Evolutionary conservation across 768 basidiomycete species (phyloP).

Genomic region (Nidularia pulvinata): DNA sequence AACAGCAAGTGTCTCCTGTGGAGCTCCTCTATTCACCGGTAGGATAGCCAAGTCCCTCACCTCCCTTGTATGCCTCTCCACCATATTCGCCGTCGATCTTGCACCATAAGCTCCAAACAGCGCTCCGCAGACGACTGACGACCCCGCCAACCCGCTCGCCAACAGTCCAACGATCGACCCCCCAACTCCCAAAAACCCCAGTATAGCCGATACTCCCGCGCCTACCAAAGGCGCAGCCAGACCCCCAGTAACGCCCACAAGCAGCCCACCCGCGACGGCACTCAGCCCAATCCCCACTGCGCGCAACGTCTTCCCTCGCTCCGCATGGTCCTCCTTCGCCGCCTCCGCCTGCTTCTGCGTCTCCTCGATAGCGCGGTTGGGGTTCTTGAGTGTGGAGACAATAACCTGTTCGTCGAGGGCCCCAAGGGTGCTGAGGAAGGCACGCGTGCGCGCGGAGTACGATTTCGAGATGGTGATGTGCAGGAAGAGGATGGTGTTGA

Average conservation of each 20-base stretch:
- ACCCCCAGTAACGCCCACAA: slow-evolving; percentile 59
- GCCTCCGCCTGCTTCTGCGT: slow-evolving; percentile 38
- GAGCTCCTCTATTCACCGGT: slow-evolving; percentile 33
- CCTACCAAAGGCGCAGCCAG: slow-evolving; percentile 59
- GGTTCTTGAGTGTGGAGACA: slow-evolving; percentile 46
- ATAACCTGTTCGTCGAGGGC: slow-evolving; percentile 41
- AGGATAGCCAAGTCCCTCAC: slow-evolving; percentile 53
- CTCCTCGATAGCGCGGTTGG: slow-evolving; percentile 40
- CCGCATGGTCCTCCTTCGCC: slow-evolving; percentile 38
- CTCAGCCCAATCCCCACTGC: slow-evolving; percentile 49
- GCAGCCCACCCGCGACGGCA: slow-evolving; percentile 53
- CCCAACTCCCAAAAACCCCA: slow-evolving; percentile 52
- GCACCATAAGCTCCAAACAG: slow-evolving; percentile 61
- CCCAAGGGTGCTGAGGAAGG: slow-evolving; percentile 39
- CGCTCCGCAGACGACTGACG: slow-evolving; percentile 55
- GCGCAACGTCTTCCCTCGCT: slow-evolving; percentile 35
- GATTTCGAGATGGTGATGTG: slow-evolving; percentile 44
- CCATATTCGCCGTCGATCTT: slow-evolving; percentile 42
- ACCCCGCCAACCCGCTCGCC: slow-evolving; percentile 53
- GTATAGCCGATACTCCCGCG: slow-evolving; percentile 45
- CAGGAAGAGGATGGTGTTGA: slow-evolving; percentile 51
- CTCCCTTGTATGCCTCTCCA: slow-evolving; percentile 48
- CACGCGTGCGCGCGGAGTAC: slow-evolving; percentile 50
- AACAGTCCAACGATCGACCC: slow-evolving; percentile 51
- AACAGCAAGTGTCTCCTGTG: slow-evolving; percentile 45